Evolutionary conservation across 768 basidiomycete genomes (phyloP), one percentile per base, ranked within the genome.

Genomic region (Coprinopsis strossmayeri): DNA sequence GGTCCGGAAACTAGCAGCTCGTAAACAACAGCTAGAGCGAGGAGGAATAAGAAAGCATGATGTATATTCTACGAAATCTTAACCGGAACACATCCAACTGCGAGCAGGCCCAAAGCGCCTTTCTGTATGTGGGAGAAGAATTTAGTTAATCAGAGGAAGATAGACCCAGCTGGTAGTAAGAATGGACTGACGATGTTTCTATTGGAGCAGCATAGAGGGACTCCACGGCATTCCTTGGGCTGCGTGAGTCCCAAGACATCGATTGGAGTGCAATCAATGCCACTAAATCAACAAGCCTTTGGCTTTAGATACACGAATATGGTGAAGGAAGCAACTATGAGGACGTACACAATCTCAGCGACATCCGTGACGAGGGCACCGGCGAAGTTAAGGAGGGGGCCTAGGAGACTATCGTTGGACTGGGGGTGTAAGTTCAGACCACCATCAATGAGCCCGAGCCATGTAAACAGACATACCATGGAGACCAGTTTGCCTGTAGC

Each of bases 161-260:
- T 17, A 38, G 12, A 28, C 4, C 4, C 11, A 28, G 43, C 11
- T 13, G 9, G 11, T 27, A 17, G 52, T 42, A 50, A 40, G 43
- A 50, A 37, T 48, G 1, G 1, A 59, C 59, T 52, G 34, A 66
- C 63, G 56, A 60, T 68, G 1, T 46, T 32, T 49, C 69, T 64
- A 51, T 66, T 49, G 0, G 56, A 27, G 51, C 75, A 76, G 55
- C 76, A 77, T 0, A 72, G 73, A 1, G 68, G 55, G 35, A 71
- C 49, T 3, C 53, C 35, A 3, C 49, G 3, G 53, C 73, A 74
- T 15, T 45, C 7, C 9, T 5, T 3, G 24, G 55, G 57, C 24
- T 46, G 59, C 37, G 53, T 60, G 48, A 54, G 32, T 3, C 67
- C 64, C 2, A 59, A 10, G 25, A 58, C 57, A 25, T 59, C 59